Evolutionary conservation across 108 stramenopile species (phyloP).

Genomic region (Schizochytrium sp.): DNA sequence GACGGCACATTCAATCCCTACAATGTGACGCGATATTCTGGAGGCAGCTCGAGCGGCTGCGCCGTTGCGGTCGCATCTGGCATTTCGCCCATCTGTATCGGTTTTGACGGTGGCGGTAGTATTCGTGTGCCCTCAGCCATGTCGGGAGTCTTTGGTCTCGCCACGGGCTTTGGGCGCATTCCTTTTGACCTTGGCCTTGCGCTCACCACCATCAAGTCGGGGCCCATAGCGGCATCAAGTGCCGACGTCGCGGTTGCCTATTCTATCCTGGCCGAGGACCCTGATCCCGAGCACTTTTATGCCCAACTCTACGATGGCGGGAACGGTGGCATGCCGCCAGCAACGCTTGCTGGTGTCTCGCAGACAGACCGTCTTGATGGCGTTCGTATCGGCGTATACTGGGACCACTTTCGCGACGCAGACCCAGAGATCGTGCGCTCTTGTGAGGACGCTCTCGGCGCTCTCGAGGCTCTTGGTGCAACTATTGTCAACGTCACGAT

Average conservation of each 20-base stretch:
- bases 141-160: conserved; percentile 55
- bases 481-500: conserved; percentile 45
- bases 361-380: conserved; percentile 2
- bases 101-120: conserved; percentile 61
- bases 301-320: conserved; percentile 27
- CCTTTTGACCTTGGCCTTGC: conserved; percentile 16
- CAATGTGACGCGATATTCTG: conserved; percentile 41
- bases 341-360: background rate
- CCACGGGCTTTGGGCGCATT: conserved; percentile 39
- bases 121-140: conserved; percentile 56
- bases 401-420: conserved; percentile 39
- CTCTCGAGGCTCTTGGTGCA: conserved; percentile 32
- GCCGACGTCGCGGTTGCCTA: conserved; percentile 38
- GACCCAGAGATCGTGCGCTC: conserved; percentile 5
- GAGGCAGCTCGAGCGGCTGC: conserved; percentile 54
- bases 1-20: conserved; percentile 47
- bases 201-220: conserved; percentile 33
- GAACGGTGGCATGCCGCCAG: background rate
- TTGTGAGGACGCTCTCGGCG: conserved; percentile 16
- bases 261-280: conserved; percentile 34
- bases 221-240: conserved; percentile 36
- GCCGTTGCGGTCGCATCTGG: conserved; percentile 59
- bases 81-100: conserved; percentile 53
- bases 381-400: conserved; percentile 35
- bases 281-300: conserved; percentile 19